Conservation (phyloP, 345 rosid genomes). For the Heritiera fomes region DNA sequence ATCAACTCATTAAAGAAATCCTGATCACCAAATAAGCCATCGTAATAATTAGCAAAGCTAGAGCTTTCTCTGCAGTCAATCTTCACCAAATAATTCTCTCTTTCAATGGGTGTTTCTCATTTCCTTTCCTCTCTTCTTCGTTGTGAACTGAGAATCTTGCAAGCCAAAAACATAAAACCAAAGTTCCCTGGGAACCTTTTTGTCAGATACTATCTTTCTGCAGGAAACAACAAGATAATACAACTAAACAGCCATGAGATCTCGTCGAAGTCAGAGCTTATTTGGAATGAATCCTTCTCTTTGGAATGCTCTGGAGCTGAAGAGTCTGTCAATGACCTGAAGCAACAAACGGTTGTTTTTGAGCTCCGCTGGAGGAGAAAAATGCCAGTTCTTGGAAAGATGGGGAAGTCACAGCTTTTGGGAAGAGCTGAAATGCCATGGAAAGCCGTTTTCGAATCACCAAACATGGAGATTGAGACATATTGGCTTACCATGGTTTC, state of each 20-base stretch:
- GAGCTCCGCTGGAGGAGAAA: slow-evolving; percentile 60
- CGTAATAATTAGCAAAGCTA: neutral
- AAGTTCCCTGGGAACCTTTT: slow-evolving; percentile 46
- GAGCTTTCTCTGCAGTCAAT: neutral
- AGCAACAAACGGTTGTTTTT: slow-evolving; percentile 50
- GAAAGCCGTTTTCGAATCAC: slow-evolving; percentile 48
- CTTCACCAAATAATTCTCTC: neutral
- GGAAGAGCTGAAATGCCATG: slow-evolving; percentile 62
- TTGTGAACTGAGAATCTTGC: slow-evolving; percentile 56
- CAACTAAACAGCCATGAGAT: slow-evolving; percentile 55
- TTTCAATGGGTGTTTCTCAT: slow-evolving; percentile 38
- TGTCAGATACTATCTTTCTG: slow-evolving; percentile 62
- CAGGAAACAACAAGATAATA: slow-evolving; percentile 53
- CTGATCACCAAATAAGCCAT: neutral
- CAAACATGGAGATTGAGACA: slow-evolving; percentile 47
- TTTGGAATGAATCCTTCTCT: slow-evolving; percentile 65
- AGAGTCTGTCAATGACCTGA: slow-evolving; percentile 44
- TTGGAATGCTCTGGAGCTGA: slow-evolving; percentile 59
- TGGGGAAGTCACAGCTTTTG: slow-evolving; percentile 51
- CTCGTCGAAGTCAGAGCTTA: slow-evolving; percentile 34
- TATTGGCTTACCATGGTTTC: slow-evolving; percentile 43
- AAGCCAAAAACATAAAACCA: slow-evolving; percentile 65
- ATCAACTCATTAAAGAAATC: neutral
- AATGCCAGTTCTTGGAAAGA: slow-evolving; percentile 34
- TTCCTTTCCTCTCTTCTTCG: slow-evolving; percentile 43